A percentile compares a stretch with the other conserved stretches of the same genome.
These are phyloP conservation scores for Malassezia obtusa DNA, from an alignment of 1,284 basidiomycete genomes.

Conservation along the genomic window DNA sequence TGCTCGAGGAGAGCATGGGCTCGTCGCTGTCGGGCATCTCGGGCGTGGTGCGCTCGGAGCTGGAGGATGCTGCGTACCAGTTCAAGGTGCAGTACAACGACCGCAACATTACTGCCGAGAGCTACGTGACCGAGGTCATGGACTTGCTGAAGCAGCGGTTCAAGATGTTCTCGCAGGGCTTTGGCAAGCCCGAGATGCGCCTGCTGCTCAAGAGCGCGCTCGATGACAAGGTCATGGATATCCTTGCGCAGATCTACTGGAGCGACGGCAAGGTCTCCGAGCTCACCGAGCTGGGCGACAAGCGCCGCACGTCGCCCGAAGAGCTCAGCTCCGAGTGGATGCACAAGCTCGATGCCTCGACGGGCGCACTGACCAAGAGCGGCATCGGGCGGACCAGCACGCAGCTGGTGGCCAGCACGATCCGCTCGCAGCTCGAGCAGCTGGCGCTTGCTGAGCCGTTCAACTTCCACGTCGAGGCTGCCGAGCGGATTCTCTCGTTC, in stretches of 20 bases:
- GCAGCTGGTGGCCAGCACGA: constrained; percentile 83
- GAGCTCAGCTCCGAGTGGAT: constrained; percentile 86
- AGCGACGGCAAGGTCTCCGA: constrained; percentile 71
- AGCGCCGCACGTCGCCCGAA: constrained; percentile 58
- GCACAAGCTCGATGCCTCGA: constrained; percentile 87
- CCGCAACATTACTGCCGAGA: constrained; percentile 82
- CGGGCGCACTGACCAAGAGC: constrained; percentile 83
- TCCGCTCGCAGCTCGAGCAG: constrained; percentile 76
- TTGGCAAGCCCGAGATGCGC: constrained; percentile 80
- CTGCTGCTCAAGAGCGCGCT: constrained; percentile 79
- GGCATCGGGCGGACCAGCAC: constrained; percentile 93
- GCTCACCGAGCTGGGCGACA: constrained; percentile 62
- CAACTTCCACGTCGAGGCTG: constrained; percentile 73
- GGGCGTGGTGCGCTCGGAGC: constrained; percentile 88
- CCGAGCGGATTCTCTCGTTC: constrained; percentile 80
- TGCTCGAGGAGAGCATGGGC: constrained; percentile 93
- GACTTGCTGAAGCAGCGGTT: constrained; percentile 84
- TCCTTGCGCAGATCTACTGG: constrained; percentile 96
- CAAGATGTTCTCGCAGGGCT: constrained; percentile 72
- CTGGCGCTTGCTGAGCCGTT: constrained; percentile 77
- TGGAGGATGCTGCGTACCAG: constrained; percentile 92
- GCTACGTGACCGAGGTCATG: constrained; percentile 93
- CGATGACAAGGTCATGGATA: constrained; percentile 92
- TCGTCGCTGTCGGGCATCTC: constrained; percentile 87
- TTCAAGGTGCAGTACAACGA: constrained; percentile 99